Evolutionary conservation across 129 eudicot genomes (phyloP), one percentile per base, ranked within the genome.

Genomic region (Flaveria bidentis): DNA sequence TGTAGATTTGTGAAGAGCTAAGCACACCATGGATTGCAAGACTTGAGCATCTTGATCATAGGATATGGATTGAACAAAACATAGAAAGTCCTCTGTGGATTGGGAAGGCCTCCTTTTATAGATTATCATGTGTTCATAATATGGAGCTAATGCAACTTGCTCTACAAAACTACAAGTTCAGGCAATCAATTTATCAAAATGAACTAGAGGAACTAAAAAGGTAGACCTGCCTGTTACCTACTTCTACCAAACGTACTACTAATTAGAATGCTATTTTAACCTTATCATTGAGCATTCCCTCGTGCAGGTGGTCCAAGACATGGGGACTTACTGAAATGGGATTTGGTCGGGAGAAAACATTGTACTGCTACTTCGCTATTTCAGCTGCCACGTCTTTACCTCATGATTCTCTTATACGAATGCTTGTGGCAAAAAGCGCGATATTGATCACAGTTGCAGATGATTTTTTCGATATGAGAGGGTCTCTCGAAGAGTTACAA

Each of bases 271-370:
- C 41, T 36, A 5, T 4, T 36, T 33, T 36, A 36, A 36, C 6
- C 41, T 36, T 36, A 36, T 36, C 0, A 49, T 46, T 49, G 7
- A n/a, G 14, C 15, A 6, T 30, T 23, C 15, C 28, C 63, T 16
- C 13, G 9, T 66, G 78, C 46, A 90, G 96, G 74, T 90, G 96
- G 96, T 84, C 92, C 23, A 86, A 80, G 73, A 78, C 76, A 36
- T 78, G 73, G 85, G 90, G 91, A n/a, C 87, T 90, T 9, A 57
- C 67, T 3, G 79, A 87, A 47, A 88, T 88, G 85, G 96, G 96
- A 75, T 90, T 90, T 78, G 93, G 91, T 11, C 81, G 96, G 6
- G 96, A 90, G 50, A 90, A 87, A 76, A 87, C 96, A 3, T 36
- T 67, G 3, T 86, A 87, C 64, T 80, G 82, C 39, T 90, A 88